Conservation (phyloP, 169 alveolate species). For the Amoebophrya sp. region DNA sequence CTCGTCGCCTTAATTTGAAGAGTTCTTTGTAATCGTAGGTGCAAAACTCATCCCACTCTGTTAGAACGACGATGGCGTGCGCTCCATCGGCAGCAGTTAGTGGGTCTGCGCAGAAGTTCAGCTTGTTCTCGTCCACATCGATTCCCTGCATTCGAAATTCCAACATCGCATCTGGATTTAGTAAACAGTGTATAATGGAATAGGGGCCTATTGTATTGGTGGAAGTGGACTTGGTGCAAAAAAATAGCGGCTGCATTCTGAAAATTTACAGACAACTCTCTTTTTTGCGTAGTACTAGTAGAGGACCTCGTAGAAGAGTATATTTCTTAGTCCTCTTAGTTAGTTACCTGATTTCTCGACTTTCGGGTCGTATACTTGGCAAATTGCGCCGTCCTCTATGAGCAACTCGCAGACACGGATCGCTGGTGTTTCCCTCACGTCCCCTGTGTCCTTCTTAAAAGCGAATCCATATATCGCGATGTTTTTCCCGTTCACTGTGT, state of each 20-base stretch:
- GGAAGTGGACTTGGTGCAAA: no score
- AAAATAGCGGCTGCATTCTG: no score
- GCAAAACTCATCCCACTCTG: conserved; percentile 78
- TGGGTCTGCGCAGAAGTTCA: conserved; percentile 31
- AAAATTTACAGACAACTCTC: no score
- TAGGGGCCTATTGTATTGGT: not conserved
- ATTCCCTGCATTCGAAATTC: conserved; percentile 46
- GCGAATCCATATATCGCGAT: conserved; percentile 76
- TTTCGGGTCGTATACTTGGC: conserved; percentile 73
- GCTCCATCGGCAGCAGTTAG: conserved; percentile 57
- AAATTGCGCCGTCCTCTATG: conserved; percentile 60
- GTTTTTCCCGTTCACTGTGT: conserved; percentile 58
- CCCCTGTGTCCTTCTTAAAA: conserved; percentile 85
- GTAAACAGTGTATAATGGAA: not conserved
- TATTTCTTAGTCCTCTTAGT: no score
- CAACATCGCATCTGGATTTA: conserved; percentile 37
- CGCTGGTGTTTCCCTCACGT: conserved; percentile 72
- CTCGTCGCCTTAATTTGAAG: not conserved
- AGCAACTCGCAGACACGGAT: conserved; percentile 52
- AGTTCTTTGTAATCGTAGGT: conserved; percentile 38
- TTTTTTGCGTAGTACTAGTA: no score
- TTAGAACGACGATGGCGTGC: conserved; percentile 69
- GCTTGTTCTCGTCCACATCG: conserved; percentile 36
- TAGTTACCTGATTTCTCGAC: not conserved
- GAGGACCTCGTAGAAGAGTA: no score